Conservation (phyloP, 257 asterid species). For the Apocynum venetum region DNA sequence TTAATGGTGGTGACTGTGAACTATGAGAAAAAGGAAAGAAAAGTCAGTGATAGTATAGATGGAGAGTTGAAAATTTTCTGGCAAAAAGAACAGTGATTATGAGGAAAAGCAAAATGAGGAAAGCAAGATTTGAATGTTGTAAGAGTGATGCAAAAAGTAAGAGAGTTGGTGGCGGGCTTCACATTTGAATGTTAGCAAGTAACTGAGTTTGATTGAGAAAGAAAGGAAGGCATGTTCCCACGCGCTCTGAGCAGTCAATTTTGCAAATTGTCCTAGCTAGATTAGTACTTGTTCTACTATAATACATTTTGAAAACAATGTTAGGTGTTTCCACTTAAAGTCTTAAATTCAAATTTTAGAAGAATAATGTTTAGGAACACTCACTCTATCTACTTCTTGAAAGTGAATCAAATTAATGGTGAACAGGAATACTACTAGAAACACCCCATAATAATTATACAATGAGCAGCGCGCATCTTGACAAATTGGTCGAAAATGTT, state of each 20-base stretch:
- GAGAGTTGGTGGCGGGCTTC: slow-evolving; percentile 30
- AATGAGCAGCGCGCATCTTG: background rate
- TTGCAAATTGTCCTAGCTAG: slow-evolving; percentile 19
- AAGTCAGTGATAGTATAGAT: slow-evolving; percentile 7
- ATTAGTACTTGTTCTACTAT: background rate
- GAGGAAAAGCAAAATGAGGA: slow-evolving; percentile 23
- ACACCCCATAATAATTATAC: too few species aligned
- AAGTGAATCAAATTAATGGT: too few species aligned
- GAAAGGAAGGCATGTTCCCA: slow-evolving; percentile 24
- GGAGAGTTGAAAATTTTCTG: slow-evolving; percentile 25
- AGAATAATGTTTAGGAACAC: too few species aligned
- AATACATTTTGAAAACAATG: too few species aligned
- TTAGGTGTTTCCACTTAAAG: too few species aligned
- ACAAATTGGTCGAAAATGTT: background rate
- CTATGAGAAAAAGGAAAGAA: slow-evolving; percentile 2
- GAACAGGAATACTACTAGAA: too few species aligned
- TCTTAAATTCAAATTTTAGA: too few species aligned
- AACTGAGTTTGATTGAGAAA: slow-evolving; percentile 23
- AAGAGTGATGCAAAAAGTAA: background rate
- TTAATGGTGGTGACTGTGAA: background rate
- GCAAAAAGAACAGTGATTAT: slow-evolving; percentile 22
- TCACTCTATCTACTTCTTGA: too few species aligned
- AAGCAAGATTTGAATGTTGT: slow-evolving; percentile 36
- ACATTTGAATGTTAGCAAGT: slow-evolving; percentile 24
- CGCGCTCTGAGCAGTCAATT: slow-evolving; percentile 33